Conservation (phyloP, 2,329 filamentous ascomycete species). For the Diplodia seriata region DNA sequence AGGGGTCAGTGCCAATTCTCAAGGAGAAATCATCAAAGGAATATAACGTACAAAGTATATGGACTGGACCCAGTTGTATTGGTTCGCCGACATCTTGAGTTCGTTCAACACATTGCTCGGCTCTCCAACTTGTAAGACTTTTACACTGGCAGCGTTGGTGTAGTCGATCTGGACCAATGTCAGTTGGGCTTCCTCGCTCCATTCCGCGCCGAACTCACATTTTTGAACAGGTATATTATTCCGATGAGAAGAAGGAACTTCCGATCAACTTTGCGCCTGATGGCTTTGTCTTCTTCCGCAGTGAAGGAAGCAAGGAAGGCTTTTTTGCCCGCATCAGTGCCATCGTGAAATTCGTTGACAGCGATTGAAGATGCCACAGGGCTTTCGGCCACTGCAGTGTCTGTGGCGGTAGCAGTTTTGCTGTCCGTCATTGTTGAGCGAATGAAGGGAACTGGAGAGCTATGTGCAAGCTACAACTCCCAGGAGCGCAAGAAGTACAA, state of each 20-base stretch:
- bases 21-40: no score
- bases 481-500: background rate
- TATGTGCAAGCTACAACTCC: background rate
- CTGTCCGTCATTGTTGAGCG: background rate
- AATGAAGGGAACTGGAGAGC: background rate
- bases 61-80: slow-evolving; percentile 40
- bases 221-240: slow-evolving; percentile 40
- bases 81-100: slow-evolving; percentile 37
- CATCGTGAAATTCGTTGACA: slow-evolving; percentile 21
- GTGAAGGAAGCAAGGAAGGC: slow-evolving; percentile 39
- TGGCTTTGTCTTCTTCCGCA: slow-evolving; percentile 38
- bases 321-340: slow-evolving; percentile 35
- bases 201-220: slow-evolving; percentile 31
- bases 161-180: slow-evolving; percentile 37
- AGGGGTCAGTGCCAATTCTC: background rate
- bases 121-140: slow-evolving; percentile 38
- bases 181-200: background rate
- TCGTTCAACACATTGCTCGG: slow-evolving; percentile 36
- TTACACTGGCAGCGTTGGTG: slow-evolving; percentile 38
- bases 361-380: background rate
- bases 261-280: slow-evolving; percentile 40
- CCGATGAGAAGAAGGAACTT: slow-evolving; percentile 38
- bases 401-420: slow-evolving; percentile 4
- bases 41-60: slow-evolving; percentile 35
- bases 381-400: slow-evolving; percentile 2